These are phyloP conservation scores for Kurtzmaniella quercitrusa DNA, from an alignment of 1,139 yeast genomes.

Conservation along the genomic window DNA sequence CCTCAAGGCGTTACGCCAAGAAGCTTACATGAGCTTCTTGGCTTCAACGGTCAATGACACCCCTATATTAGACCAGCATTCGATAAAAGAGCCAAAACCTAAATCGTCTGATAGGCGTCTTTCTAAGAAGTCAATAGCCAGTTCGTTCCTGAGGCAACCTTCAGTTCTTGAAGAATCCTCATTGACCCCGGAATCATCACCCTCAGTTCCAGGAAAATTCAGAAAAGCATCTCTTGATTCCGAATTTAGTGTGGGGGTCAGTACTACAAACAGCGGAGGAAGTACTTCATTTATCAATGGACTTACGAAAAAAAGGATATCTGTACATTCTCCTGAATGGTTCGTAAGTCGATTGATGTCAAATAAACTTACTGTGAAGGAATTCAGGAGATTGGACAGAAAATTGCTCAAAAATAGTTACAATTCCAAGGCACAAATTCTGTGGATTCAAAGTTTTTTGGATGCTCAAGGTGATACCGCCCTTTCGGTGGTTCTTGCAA, in stretches of 20 bases:
- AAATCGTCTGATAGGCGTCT: not conserved
- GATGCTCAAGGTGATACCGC: slow-evolving; percentile 46
- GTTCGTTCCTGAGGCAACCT: not conserved
- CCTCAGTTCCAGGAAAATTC: not conserved
- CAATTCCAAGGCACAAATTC: slow-evolving; percentile 17
- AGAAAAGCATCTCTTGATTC: not conserved
- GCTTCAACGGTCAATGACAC: not conserved
- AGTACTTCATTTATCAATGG: slow-evolving; percentile 3
- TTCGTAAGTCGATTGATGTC: slow-evolving; percentile 36
- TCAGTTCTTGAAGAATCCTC: not conserved
- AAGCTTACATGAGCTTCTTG: not conserved
- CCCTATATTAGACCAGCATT: not conserved
- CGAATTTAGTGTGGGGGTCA: not conserved
- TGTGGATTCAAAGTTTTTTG: slow-evolving; percentile 34
- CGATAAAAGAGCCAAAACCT: not conserved
- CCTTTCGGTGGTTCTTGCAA: slow-evolving; percentile 34
- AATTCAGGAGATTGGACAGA: slow-evolving; percentile 34
- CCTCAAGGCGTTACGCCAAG: slow-evolving; percentile 14
- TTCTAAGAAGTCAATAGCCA: not conserved
- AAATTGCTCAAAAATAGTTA: slow-evolving; percentile 22
- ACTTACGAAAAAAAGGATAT: slow-evolving; percentile 17
- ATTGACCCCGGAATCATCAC: not conserved
- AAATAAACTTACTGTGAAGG: slow-evolving; percentile 30
- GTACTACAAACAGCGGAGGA: slow-evolving; percentile 1
- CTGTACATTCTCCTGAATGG: slow-evolving; percentile 45